A percentile compares a stretch with the other conserved stretches of the same genome.
Conservation (phyloP, 2,329 filamentous ascomycete species). For the Stachybotrys chlorohalonatus region DNA sequence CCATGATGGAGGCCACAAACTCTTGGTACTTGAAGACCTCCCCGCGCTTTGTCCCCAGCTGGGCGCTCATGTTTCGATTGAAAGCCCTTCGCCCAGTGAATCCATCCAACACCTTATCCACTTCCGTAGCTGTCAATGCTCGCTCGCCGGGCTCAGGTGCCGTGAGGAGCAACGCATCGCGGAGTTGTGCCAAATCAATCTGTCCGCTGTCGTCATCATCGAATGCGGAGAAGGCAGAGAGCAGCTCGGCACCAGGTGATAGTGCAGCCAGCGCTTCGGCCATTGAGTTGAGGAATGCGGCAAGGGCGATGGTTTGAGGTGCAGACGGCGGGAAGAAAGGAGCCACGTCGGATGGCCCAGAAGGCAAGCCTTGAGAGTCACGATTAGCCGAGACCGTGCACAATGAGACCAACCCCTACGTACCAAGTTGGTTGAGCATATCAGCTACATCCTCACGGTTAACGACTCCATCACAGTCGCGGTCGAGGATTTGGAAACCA, state of each 20-base stretch:
- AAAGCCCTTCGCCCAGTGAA: constrained; percentile 82
- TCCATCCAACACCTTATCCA: constrained; percentile 79
- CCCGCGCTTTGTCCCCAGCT: constrained; percentile 53
- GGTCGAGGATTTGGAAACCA: constrained; percentile 86
- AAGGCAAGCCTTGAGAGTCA: constrained; percentile 55
- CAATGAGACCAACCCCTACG: constrained; percentile 1
- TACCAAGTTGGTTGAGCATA: constrained; percentile 79
- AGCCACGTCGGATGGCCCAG: constrained; percentile 60
- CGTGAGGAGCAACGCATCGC: constrained; percentile 75
- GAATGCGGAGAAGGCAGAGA: constrained; percentile 88
- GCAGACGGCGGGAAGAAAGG: constrained; percentile 72
- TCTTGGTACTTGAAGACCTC: constrained; percentile 94
- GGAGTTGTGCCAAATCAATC: constrained; percentile 73
- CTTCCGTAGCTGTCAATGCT: constrained; percentile 59
- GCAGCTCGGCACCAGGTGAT: constrained; percentile 69
- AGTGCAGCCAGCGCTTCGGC: constrained; percentile 65
- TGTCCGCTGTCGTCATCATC: constrained; percentile 94
- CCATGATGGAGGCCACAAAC: constrained; percentile 66
- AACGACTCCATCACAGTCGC: constrained; percentile 77
- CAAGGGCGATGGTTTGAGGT: constrained; percentile 68
- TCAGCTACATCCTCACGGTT: constrained; percentile 76
- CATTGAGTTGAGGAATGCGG: constrained; percentile 76
- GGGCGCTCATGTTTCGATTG: constrained; percentile 48
- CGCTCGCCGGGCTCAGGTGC: constrained; percentile 64
- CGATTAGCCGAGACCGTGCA: neutral